Conservation (phyloP, 2,329 filamentous ascomycete genomes). For the Fusarium cicatricum region DNA sequence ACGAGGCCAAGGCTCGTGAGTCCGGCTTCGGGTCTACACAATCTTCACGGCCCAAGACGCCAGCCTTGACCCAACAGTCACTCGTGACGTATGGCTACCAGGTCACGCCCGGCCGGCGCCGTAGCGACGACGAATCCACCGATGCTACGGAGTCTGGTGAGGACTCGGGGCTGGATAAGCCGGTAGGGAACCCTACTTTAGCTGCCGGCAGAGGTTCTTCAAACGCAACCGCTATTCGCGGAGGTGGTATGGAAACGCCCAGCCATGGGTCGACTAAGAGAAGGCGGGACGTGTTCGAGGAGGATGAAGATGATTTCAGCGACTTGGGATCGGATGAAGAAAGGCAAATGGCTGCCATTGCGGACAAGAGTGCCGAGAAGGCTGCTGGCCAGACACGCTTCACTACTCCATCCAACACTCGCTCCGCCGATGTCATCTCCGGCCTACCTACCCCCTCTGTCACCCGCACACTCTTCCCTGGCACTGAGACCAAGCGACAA, state of each 20-base stretch:
- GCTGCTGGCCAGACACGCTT: constrained; percentile 19
- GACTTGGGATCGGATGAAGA: constrained; percentile 53
- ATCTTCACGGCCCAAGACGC: constrained; percentile 38
- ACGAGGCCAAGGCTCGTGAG: constrained; percentile 48
- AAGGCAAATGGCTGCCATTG: constrained; percentile 46
- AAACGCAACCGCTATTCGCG: background rate
- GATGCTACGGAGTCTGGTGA: constrained; percentile 23
- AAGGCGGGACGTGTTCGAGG: constrained; percentile 41
- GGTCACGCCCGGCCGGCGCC: constrained; percentile 32
- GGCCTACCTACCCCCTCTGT: constrained; percentile 48
- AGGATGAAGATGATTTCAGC: constrained; percentile 43
- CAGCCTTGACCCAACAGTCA: constrained; percentile 42
- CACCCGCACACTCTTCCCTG: constrained; percentile 48
- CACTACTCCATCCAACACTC: constrained; percentile 41
- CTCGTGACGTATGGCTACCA: constrained; percentile 44
- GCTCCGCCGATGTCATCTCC: constrained; percentile 35
- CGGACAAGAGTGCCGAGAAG: constrained; percentile 48
- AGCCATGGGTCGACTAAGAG: constrained; percentile 41
- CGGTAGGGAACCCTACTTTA: background rate
- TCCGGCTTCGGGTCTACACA: constrained; percentile 25
- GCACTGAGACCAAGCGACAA: constrained; percentile 41
- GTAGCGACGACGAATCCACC: constrained; percentile 8
- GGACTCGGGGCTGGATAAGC: constrained; percentile 14
- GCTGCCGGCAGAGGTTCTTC: background rate
- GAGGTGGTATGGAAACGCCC: constrained; percentile 23